These are phyloP conservation scores for Dorcoceras hygrometricum DNA, from an alignment of 257 asterid genomes.

Conservation along the genomic window DNA sequence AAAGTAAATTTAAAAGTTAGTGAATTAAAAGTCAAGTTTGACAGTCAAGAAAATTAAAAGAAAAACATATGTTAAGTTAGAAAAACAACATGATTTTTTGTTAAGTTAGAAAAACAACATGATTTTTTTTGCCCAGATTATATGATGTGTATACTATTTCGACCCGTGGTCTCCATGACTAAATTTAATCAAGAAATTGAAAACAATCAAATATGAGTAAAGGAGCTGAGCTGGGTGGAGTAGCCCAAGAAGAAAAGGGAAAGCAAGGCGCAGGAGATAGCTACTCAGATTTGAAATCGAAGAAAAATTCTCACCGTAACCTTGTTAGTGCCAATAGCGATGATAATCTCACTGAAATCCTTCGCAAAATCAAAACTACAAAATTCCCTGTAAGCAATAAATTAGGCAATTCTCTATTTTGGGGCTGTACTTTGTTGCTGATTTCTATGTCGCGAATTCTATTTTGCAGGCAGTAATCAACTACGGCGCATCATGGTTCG, in stretches of 20 bases:
- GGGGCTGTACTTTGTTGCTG: conserved; percentile 14
- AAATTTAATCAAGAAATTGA: too few species aligned
- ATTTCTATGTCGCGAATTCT: conserved; percentile 17
- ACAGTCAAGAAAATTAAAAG: too few species aligned
- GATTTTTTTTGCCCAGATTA: too few species aligned
- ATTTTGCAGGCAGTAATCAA: conserved; percentile 75
- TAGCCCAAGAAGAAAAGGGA: conserved; percentile 13
- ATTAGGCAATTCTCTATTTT: background rate
- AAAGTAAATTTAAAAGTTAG: too few species aligned
- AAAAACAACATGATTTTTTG: too few species aligned
- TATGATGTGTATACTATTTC: too few species aligned
- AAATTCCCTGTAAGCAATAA: conserved; percentile 47
- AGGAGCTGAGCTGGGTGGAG: conserved; percentile 6
- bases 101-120: too few species aligned
- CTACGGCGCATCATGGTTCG: conserved; percentile 90
- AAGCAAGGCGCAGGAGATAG: conserved; percentile 24
- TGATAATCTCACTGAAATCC: conserved; percentile 59
- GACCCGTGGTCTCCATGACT: too few species aligned
- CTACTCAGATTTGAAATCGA: conserved; percentile 10
- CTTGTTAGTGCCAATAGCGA: conserved; percentile 50
- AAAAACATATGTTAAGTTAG: too few species aligned
- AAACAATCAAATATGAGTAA: conserved; percentile 2
- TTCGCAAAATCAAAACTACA: conserved; percentile 57
- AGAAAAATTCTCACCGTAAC: conserved; percentile 25
- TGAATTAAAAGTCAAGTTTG: too few species aligned